Conservation (phyloP, 148 eudicot species). For the Beta vulgaris region DNA sequence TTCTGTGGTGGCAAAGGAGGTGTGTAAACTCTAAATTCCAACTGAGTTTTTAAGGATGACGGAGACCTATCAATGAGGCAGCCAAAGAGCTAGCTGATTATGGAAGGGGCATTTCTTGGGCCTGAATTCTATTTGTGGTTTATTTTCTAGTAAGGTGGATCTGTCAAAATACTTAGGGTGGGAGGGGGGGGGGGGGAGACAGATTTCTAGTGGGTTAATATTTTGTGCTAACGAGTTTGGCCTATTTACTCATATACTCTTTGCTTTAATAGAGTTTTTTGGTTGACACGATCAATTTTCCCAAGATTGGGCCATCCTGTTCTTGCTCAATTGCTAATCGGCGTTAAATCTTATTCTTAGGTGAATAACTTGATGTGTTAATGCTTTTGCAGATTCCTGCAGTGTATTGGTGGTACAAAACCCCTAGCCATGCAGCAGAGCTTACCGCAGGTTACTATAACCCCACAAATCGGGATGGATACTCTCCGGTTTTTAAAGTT, state of each 20-base stretch:
- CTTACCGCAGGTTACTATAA: conserved; percentile 69
- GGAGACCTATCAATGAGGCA: neutral
- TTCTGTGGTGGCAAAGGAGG: neutral
- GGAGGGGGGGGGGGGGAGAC: neutral
- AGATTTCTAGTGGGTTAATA: too few species aligned
- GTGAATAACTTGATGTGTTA: neutral
- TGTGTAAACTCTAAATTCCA: too few species aligned
- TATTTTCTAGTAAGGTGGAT: too few species aligned
- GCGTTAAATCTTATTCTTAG: neutral
- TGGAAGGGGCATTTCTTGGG: too few species aligned
- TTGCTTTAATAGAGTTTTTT: neutral
- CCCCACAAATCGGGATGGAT: conserved; percentile 60
- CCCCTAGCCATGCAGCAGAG: conserved; percentile 73
- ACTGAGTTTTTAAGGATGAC: neutral
- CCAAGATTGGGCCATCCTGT: neutral
- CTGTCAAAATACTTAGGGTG: too few species aligned
- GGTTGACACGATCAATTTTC: neutral
- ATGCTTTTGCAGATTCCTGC: conserved; percentile 53
- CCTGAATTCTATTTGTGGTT: too few species aligned
- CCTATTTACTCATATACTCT: neutral
- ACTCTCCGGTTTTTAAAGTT: conserved; percentile 43
- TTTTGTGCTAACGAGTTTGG: neutral
- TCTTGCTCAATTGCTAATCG: neutral
- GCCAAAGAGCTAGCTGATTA: too few species aligned
- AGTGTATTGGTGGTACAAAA: conserved; percentile 68